Conservation (phyloP, 768 basidiomycete genomes). For the Psilocybe cyanescens region DNA sequence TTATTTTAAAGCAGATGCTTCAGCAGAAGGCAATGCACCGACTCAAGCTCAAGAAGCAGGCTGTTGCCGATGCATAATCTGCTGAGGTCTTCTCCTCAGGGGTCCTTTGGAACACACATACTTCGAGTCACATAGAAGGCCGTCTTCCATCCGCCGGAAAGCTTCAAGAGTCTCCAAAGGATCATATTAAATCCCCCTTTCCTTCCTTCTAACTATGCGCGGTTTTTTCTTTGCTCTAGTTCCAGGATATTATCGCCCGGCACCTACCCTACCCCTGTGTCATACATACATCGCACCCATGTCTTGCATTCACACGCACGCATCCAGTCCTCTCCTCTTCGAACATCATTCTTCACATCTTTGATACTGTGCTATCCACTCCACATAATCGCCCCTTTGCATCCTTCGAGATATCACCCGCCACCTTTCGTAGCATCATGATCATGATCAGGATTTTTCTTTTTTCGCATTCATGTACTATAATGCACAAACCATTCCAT, state of each 20-base stretch:
- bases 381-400: background rate
- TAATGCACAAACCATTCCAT: background rate
- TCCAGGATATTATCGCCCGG: too few relatives aligned
- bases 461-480: conserved; percentile 1
- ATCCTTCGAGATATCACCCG: background rate
- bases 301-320: too few relatives aligned
- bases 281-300: background rate
- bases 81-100: conserved; percentile 17
- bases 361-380: background rate
- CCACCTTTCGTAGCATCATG: background rate
- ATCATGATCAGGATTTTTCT: background rate
- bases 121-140: background rate
- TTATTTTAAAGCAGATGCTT: conserved; percentile 10
- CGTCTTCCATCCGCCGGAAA: conserved; percentile 1
- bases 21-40: conserved; percentile 11
- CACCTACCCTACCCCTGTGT: background rate
- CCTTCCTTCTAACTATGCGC: too few relatives aligned
- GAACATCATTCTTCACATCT: background rate
- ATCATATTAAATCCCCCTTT: background rate
- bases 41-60: conserved; percentile 18
- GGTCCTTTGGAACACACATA: background rate
- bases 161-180: background rate
- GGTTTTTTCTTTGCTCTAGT: too few relatives aligned
- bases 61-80: conserved; percentile 31
- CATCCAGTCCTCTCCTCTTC: too few relatives aligned